Conservation (phyloP, 2,329 filamentous ascomycete genomes). For the Teratosphaeria epicoccoides region DNA sequence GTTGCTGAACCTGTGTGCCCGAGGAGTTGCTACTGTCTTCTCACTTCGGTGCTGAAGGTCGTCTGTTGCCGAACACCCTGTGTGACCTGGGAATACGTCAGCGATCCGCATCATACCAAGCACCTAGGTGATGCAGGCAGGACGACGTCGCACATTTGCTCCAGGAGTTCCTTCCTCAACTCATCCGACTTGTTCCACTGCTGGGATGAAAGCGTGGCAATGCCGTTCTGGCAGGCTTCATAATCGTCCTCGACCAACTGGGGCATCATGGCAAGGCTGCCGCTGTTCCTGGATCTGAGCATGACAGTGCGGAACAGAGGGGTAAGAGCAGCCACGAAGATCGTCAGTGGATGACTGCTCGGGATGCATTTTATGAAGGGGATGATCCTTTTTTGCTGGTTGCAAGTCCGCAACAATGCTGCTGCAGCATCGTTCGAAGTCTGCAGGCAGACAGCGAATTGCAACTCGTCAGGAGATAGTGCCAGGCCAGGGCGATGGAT, state of each 20-base stretch:
- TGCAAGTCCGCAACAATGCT: neutral
- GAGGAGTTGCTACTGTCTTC: neutral
- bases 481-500: conserved; percentile 7
- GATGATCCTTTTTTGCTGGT: neutral
- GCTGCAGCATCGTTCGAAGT: conserved; percentile 4
- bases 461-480: neutral
- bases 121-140: neutral
- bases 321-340: conserved; percentile 5
- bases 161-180: neutral
- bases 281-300: neutral
- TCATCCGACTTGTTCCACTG: neutral
- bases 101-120: neutral
- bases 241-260: neutral
- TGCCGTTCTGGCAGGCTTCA: conserved; percentile 1
- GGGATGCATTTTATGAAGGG: conserved; percentile 3
- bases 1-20: neutral
- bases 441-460: conserved; percentile 5
- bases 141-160: neutral
- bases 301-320: conserved; percentile 3
- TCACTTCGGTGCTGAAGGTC: neutral
- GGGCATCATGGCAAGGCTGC: neutral
- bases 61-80: neutral
- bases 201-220: neutral
- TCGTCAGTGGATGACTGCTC: conserved; percentile 1
- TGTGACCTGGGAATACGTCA: neutral